phyloP scores from a whole-genome alignment of 805 yeast species.

The Hanseniaspora osmophila region DNA sequence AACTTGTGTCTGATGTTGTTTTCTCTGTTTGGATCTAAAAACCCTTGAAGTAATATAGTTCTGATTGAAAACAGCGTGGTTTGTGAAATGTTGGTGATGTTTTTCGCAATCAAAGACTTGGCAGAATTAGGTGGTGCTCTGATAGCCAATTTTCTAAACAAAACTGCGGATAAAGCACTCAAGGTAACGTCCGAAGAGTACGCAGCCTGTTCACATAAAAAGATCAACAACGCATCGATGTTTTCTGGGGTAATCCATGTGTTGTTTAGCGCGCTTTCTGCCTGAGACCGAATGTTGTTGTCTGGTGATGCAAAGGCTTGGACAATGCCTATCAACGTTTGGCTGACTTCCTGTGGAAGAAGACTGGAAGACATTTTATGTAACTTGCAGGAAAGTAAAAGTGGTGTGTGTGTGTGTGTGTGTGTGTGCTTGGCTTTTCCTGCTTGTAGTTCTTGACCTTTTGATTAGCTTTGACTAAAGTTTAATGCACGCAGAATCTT shows the following conservation, averaged over 20 bases:
- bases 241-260: slow-evolving; percentile 63
- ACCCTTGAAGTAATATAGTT: slow-evolving; percentile 55
- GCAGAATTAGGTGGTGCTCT: slow-evolving; percentile 51
- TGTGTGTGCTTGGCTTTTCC: not conserved
- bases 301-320: slow-evolving; percentile 66
- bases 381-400: not conserved
- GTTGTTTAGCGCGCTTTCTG: slow-evolving; percentile 57
- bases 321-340: slow-evolving; percentile 40
- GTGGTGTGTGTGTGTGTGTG: too few relatives aligned
- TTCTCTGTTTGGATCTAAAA: slow-evolving; percentile 50
- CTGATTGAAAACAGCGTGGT: slow-evolving; percentile 52
- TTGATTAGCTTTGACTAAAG: too few relatives aligned
- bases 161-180: slow-evolving; percentile 67
- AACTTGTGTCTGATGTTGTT: slow-evolving; percentile 70
- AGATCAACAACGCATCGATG: slow-evolving; percentile 57
- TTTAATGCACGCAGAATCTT: too few relatives aligned
- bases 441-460: not conserved
- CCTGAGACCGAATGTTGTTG: slow-evolving; percentile 57
- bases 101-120: slow-evolving; percentile 56
- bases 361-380: not conserved
- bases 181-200: slow-evolving; percentile 44
- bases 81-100: slow-evolving; percentile 54
- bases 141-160: slow-evolving; percentile 76
- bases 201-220: slow-evolving; percentile 69
- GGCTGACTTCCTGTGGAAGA: slow-evolving; percentile 48